phyloP scores from a whole-genome alignment of 306 rosid species.

The Delonix regia region DNA sequence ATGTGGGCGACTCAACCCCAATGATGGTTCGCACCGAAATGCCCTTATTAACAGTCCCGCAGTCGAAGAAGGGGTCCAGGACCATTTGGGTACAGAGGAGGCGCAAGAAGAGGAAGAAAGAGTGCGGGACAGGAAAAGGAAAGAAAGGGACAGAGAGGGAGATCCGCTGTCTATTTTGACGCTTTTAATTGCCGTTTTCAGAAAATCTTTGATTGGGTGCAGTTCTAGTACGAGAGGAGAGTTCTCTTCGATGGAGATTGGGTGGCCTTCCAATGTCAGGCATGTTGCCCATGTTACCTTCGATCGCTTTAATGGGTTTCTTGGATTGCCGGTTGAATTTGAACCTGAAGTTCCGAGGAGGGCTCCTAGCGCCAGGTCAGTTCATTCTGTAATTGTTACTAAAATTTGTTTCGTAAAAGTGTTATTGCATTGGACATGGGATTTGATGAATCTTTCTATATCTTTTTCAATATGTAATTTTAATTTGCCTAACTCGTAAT shows the following conservation, averaged over 20 bases:
- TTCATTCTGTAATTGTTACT: background rate
- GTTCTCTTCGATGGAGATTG: constrained; percentile 88
- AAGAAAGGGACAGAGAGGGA: constrained; percentile 67
- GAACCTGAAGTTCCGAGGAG: constrained; percentile 93
- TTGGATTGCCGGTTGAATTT: constrained; percentile 94
- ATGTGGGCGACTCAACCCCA: constrained; percentile 43
- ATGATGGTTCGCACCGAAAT: constrained; percentile 63
- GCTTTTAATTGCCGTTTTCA: constrained; percentile 71
- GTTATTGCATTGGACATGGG: background rate
- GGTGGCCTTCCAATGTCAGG: constrained; percentile 92
- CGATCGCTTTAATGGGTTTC: constrained; percentile 96
- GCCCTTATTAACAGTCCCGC: constrained; percentile 58
- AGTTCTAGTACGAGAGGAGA: constrained; percentile 49
- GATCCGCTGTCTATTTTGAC: constrained; percentile 83
- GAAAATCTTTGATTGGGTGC: constrained; percentile 83
- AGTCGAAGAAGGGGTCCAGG: constrained; percentile 36
- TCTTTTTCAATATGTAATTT: background rate
- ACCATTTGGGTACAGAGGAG: constrained; percentile 30
- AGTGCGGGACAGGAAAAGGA: constrained; percentile 46
- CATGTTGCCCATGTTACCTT: constrained; percentile 97
- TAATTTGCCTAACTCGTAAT: background rate
- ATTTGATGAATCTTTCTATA: background rate
- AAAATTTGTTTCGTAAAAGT: background rate
- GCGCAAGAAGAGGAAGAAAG: constrained; percentile 29
- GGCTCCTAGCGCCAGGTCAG: constrained; percentile 94